phyloP scores from a whole-genome alignment of 352 stramenopile genomes.

The Albugo laibachii region DNA sequence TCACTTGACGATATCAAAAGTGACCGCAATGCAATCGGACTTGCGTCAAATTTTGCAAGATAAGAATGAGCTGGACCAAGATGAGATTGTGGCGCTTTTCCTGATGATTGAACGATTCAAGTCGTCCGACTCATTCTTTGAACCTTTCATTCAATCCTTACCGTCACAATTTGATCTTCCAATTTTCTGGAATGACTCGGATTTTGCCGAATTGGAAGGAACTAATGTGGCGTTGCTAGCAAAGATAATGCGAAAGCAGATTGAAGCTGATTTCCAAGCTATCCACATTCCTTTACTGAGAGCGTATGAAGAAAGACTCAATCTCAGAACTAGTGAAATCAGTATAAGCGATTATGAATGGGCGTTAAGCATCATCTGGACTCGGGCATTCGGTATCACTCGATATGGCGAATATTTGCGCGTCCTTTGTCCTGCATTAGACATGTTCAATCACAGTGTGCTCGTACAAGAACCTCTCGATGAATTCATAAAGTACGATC shows the following conservation, averaged over 20 bases:
- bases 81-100: slow-evolving; percentile 33
- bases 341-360: slow-evolving; percentile 38
- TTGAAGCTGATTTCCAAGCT: slow-evolving; percentile 31
- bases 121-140: slow-evolving; percentile 19
- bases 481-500: slow-evolving; percentile 30
- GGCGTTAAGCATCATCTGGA: slow-evolving; percentile 62
- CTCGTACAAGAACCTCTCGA: slow-evolving; percentile 18
- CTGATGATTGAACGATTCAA: slow-evolving; percentile 39
- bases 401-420: slow-evolving; percentile 20
- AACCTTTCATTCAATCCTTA: slow-evolving; percentile 29
- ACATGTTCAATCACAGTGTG: slow-evolving; percentile 65
- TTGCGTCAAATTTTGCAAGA: slow-evolving; percentile 15
- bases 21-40: slow-evolving; percentile 23
- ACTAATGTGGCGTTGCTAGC: slow-evolving; percentile 37
- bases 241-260: slow-evolving; percentile 39
- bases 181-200: slow-evolving; percentile 25
- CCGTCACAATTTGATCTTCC: slow-evolving; percentile 31
- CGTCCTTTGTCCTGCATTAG: slow-evolving; percentile 39
- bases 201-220: slow-evolving; percentile 23
- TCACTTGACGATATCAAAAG: slow-evolving; percentile 24
- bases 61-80: slow-evolving; percentile 18
- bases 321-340: slow-evolving; percentile 8
- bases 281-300: slow-evolving; percentile 26
- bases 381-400: slow-evolving; percentile 36
- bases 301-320: slow-evolving; percentile 25